These are phyloP conservation scores for Pythium periplocum DNA, from an alignment of 352 stramenopile species.

Conservation along the genomic window DNA sequence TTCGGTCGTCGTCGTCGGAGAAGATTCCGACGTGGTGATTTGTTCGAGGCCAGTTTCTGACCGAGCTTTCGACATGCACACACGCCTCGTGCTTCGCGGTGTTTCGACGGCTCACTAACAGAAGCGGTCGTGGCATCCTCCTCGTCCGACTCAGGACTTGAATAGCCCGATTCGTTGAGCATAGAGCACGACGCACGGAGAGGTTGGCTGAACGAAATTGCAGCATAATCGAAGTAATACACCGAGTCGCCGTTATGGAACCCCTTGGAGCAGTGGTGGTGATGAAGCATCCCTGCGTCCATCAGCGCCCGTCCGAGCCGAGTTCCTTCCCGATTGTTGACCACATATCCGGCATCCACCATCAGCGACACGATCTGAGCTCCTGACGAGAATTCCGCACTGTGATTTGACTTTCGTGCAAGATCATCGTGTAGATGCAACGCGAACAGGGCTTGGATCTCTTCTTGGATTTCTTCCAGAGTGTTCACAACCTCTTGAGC, in stretches of 20 bases:
- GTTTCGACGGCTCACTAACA: background rate
- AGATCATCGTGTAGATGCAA: background rate
- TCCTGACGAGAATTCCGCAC: background rate
- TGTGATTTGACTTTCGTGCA: background rate
- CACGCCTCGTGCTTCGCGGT: conserved; percentile 13
- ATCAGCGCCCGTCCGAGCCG: conserved; percentile 43
- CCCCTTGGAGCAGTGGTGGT: conserved; percentile 25
- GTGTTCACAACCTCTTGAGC: conserved; percentile 8
- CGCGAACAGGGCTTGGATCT: conserved; percentile 1
- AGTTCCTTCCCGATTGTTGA: conserved; percentile 20
- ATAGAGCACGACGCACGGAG: background rate
- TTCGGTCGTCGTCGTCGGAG: no score
- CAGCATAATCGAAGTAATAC: conserved; percentile 45
- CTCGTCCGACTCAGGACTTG: background rate
- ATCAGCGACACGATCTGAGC: conserved; percentile 19
- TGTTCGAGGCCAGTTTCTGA: conserved; percentile 16
- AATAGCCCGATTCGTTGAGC: background rate
- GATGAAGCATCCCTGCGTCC: conserved; percentile 41
- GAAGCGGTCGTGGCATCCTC: background rate
- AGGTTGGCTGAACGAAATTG: conserved; percentile 18
- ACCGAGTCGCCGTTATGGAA: conserved; percentile 16
- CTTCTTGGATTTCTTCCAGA: conserved; percentile 13
- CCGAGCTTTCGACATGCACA: conserved; percentile 35
- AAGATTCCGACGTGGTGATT: background rate
- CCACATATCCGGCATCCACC: conserved; percentile 19